These are phyloP conservation scores for Moesziomyces aphidis DNA, from an alignment of 1,284 basidiomycete species.

Conservation along the genomic window DNA sequence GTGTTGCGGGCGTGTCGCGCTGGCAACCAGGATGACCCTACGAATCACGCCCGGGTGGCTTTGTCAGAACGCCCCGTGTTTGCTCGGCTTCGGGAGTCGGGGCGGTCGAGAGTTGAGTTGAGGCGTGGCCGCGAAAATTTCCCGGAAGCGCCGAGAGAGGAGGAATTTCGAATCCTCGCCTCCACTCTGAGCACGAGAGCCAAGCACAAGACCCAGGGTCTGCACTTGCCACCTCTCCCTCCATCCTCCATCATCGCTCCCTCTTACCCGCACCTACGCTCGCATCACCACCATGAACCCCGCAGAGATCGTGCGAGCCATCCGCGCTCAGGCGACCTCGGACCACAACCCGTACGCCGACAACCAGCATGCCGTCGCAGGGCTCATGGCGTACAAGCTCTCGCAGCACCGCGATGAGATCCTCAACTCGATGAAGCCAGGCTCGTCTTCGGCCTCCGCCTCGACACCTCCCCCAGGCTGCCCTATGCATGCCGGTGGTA, in stretches of 20 bases:
- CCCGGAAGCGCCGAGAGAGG: slow-evolving; percentile 8
- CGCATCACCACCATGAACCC: slow-evolving; percentile 22
- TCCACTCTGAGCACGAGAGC: slow-evolving; percentile 15
- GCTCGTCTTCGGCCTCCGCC: slow-evolving; percentile 11
- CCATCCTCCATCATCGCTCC: background rate
- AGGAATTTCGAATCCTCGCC: slow-evolving; percentile 27
- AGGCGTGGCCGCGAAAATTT: slow-evolving; percentile 19
- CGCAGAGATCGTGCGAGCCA: slow-evolving; percentile 39
- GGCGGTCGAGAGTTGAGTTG: background rate
- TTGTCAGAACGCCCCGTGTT: slow-evolving; percentile 20
- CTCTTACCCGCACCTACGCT: background rate
- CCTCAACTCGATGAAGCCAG: slow-evolving; percentile 19
- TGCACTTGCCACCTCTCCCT: background rate
- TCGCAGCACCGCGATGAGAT: slow-evolving; percentile 39
- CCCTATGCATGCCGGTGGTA: slow-evolving; percentile 51
- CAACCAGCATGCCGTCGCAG: slow-evolving; percentile 56
- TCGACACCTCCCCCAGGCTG: slow-evolving; percentile 49
- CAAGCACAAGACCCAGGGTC: background rate
- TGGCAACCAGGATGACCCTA: no score
- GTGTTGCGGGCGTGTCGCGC: no score
- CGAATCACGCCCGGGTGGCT: slow-evolving; percentile 10
- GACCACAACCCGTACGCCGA: slow-evolving; percentile 18
- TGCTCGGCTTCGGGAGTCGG: slow-evolving; percentile 17
- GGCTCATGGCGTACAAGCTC: slow-evolving; percentile 51
- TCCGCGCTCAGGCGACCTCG: slow-evolving; percentile 37